Base-by-base conservation (phyloP, 1,284 basidiomycete species). In the Cutaneotrichosporon spelunceum region DNA sequence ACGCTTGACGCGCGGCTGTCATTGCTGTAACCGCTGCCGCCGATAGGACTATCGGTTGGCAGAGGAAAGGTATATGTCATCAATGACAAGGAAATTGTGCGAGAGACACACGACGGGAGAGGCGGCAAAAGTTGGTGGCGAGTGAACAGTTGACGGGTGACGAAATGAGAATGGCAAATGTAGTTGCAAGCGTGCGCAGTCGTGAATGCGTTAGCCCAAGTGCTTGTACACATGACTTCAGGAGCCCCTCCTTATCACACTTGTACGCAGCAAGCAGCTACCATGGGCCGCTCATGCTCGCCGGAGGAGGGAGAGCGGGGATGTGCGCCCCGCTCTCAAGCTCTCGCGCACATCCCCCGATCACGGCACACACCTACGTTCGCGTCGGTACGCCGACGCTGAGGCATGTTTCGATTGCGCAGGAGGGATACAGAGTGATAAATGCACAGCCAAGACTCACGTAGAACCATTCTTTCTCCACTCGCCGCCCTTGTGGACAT, bases 391-490 rank as follows among this genome's bases (percentile, higher is more conserved):
- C 45, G 45, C 23, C 39, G 19, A n/a, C 39, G n/a, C n/a, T n/a
- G 19, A 19, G 39, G 7, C 14, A 3, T 14, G 39, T 42, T n/a
- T 42, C 16, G 39, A 42, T n/a, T 42, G 39, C 39, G n/a, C n/a
- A 42, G 8, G 19, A 19, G 39, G 39, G 19, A 42, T 42, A 19
- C 16, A n/a, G 39, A 19, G 39, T 42, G 16, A 42, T 19, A 42
- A 42, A 26, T 7, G 4, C 48, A n/a, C 13, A 29, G 26, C 16
- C 27, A 26, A 47, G 44, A 72, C 73, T 73, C 69, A 76, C 74
- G 69, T 73, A 3, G 68, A 67, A 60, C 74, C 68, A 57, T 72
- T 72, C 54, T 67, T 66, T 29, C 72, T 50, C 70, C 69, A 72
- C 56, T 69, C 73, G 6, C 65, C 65, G 26, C 47, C 45, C 30